phyloP scores from a whole-genome alignment of 257 asterid species.

The Handroanthus guayacan region DNA sequence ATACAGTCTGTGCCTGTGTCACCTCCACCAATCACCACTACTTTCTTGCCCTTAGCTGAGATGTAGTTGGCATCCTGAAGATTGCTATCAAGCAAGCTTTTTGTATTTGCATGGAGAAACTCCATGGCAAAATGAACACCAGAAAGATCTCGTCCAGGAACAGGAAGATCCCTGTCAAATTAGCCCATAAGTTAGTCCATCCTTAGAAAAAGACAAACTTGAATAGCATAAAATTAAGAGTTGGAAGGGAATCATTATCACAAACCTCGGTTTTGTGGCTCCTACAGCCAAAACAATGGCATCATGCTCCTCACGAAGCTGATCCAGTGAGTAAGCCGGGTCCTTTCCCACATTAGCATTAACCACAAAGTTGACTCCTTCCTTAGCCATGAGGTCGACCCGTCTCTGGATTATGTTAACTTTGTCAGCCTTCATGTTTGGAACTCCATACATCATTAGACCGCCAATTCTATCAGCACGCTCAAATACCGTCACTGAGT shows the following conservation, averaged over 20 bases:
- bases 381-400: constrained; percentile 90
- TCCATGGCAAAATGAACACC: constrained; percentile 99
- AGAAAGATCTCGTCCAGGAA: constrained; percentile 92
- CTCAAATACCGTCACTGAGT: constrained; percentile 87
- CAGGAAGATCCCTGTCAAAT: constrained; percentile 86
- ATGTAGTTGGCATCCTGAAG: constrained; percentile 88
- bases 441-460: constrained; percentile 99
- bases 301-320: constrained; percentile 75
- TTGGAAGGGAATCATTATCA: neutral
- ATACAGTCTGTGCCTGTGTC: constrained; percentile 99
- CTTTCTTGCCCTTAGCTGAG: constrained; percentile 95
- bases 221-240: neutral
- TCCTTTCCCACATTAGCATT: constrained; percentile 89
- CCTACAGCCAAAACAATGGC: constrained; percentile 96
- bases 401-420: constrained; percentile 86
- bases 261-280: constrained; percentile 94
- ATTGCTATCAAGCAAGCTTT: constrained; percentile 92
- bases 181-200: constrained; percentile 9
- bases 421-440: constrained; percentile 98
- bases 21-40: constrained; percentile 99
- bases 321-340: constrained; percentile 67
- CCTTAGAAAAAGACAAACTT: neutral
- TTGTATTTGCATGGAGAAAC: constrained; percentile 96
- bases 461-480: constrained; percentile 99
- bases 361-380: constrained; percentile 88